Conservation (phyloP, 1,284 basidiomycete species). For the Baeospora myosura region DNA sequence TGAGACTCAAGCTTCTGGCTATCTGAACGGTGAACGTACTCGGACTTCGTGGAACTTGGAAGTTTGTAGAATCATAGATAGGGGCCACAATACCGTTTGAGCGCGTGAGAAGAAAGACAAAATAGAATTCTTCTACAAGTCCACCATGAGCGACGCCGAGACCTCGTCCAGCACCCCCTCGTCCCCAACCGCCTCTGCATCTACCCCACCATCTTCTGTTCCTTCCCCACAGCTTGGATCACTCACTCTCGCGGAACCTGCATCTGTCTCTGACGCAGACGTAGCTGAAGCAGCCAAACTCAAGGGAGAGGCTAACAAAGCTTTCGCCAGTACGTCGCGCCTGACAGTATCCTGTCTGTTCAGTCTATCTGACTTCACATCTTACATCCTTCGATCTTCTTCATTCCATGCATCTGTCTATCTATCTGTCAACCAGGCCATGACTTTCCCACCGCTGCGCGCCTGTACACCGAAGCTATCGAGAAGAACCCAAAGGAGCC, state of each 20-base stretch:
- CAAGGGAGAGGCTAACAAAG: conserved; percentile 82
- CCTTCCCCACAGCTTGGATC: conserved; percentile 52
- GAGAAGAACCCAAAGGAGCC: conserved; percentile 72
- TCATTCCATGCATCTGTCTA: not conserved
- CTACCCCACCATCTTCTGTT: conserved; percentile 44
- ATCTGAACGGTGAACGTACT: too few relatives aligned
- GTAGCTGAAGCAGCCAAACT: conserved; percentile 59
- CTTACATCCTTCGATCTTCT: not conserved
- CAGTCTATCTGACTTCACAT: not conserved
- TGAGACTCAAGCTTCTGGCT: too few relatives aligned
- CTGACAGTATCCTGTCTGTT: conserved; percentile 1
- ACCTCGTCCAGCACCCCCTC: conserved; percentile 28
- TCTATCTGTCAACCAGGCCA: conserved; percentile 10
- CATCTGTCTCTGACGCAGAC: conserved; percentile 58
- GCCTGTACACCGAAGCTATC: conserved; percentile 73
- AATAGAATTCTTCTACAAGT: not conserved
- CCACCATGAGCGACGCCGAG: conserved; percentile 36
- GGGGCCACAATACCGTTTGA: too few relatives aligned
- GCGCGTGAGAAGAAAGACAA: too few relatives aligned
- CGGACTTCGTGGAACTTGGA: too few relatives aligned
- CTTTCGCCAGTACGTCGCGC: conserved; percentile 68
- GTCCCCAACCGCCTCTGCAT: conserved; percentile 35
- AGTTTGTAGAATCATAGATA: too few relatives aligned
- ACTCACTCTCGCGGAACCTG: conserved; percentile 37
- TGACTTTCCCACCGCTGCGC: conserved; percentile 55